Conservation (phyloP, 495 filamentous ascomycete species). For the Neurospora sp. region DNA sequence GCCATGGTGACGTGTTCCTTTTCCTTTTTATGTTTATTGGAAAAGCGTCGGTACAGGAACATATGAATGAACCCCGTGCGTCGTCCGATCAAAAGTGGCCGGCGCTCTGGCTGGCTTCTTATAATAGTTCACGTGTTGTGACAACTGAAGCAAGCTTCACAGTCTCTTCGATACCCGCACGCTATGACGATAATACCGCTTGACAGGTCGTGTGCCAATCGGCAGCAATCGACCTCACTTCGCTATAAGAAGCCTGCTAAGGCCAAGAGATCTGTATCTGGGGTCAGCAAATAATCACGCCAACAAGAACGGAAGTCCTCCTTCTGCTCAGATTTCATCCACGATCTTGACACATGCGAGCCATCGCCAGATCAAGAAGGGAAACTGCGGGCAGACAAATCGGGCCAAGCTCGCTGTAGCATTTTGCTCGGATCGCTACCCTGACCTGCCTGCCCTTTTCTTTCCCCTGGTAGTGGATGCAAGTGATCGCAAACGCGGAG, state of each 20-base stretch:
- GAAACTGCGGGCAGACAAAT: neutral
- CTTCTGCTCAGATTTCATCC: neutral
- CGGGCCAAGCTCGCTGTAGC: neutral
- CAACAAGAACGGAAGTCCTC: neutral
- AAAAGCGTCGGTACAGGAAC: conserved; percentile 14
- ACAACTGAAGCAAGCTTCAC: neutral
- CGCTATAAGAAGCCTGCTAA: neutral
- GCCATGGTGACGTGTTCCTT: conserved; percentile 23
- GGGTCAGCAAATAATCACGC: neutral
- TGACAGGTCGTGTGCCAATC: neutral
- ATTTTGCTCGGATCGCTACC: neutral
- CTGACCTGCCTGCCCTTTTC: neutral
- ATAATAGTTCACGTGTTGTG: neutral
- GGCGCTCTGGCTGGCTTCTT: neutral
- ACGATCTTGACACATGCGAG: neutral
- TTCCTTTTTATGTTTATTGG: conserved; percentile 1
- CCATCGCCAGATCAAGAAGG: neutral
- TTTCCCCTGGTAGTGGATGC: neutral
- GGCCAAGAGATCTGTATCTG: neutral
- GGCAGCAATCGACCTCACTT: neutral
- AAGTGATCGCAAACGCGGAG: neutral
- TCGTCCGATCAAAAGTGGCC: neutral
- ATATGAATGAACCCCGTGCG: conserved; percentile 3
- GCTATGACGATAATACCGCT: neutral
- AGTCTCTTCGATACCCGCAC: neutral